Evolutionary conservation across 2,329 filamentous ascomycete genomes (phyloP), one percentile per base, ranked within the genome.

Genomic region (Sporothrix brunneoviolacea): DNA sequence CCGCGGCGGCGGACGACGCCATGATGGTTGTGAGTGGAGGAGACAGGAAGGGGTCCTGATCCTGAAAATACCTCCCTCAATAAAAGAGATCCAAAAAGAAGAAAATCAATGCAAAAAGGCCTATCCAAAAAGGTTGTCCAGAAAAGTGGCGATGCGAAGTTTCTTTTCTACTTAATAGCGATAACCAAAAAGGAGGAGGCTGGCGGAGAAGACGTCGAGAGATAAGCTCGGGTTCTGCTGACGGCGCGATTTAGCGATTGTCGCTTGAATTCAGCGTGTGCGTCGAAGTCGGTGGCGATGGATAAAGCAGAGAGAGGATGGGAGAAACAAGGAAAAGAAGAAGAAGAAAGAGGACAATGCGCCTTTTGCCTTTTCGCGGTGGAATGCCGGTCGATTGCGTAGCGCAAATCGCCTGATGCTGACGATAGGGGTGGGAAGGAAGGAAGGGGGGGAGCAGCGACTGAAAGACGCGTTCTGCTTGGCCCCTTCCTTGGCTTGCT

Each of bases 1-100:
- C 52, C 40, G 32, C 37, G 33, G 41, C 37, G 48, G 49, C 46
- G 16, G 53, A 54, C 53, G 53, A 52, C 53, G 53, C 53, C 53
- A 54, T 54, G 38, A 38, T 37, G 6, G 9, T 19, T 5, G 6
- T 5, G 24, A 28, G n/a, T n/a, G n/a, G n/a, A n/a, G n/a, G n/a
- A n/a, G n/a, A n/a, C n/a, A n/a, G n/a, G n/a, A n/a, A n/a, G n/a
- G n/a, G n/a, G n/a, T n/a, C n/a, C n/a, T n/a, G n/a, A n/a, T n/a
- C n/a, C n/a, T n/a, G n/a, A n/a, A n/a, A n/a, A n/a, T n/a, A n/a
- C n/a, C n/a, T n/a, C n/a, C n/a, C n/a, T n/a, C n/a, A n/a, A n/a
- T n/a, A n/a, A n/a, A 30, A 27, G 28, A 13, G 36, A 12, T 30
- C 12, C 13, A 16, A 5, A 36, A 36, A 15, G 13, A 16, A 4